Base-by-base conservation (phyloP, 805 yeast species). In the baker's yeast (Saccharomyces cerevisiae) region DNA sequence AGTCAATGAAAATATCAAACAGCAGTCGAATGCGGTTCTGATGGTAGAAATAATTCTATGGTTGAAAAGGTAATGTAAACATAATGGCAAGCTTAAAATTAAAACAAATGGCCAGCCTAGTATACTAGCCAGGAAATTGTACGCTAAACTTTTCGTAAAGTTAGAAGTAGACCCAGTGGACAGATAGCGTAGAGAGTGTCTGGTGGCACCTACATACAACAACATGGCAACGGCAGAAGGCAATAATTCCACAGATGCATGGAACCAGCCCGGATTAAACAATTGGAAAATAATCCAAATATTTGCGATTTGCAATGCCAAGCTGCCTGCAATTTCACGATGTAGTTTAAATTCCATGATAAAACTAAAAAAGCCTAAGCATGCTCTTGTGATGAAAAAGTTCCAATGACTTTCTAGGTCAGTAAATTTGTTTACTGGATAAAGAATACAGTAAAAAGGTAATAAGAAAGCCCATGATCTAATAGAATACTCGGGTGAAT, bases 81-180 rank as follows among this genome's bases (percentile, higher is more conserved):
- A 76, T 53, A 83, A 76, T 1, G 96, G 94, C 1, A 79, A 59
- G 1, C 83, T 82, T 53, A 89, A 68, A 0, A 79, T 82, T 54
- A 88, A 69, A 0, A 85, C 80, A 68, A 91, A 92, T 0, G 97
- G 97, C 97, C 97, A 92, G 1, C 97, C 97, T 30, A 87, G 58
- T 1, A 91, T 63, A 0, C 92, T 92, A 4, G 90, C 95, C n/a
- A 86, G 58, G 22, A 69, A 61, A 51, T 65, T 64, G 49, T 61
- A 65, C 1, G 63, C 53, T n/a, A 69, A 52, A 49, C 69, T 61
- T 21, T 60, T 57, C 27, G 65, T 55, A 52, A 70, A 68, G 31
- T 59, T 58, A 1, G 55, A 47, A 6, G 55, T 59, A 3, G 64
- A 58, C 3, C 61, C 61, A 3, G 57, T 60, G 0, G 70, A 62